These are phyloP conservation scores for Rhynchosporium secalis DNA, from an alignment of 2,329 filamentous ascomycete species.

Conservation along the genomic window DNA sequence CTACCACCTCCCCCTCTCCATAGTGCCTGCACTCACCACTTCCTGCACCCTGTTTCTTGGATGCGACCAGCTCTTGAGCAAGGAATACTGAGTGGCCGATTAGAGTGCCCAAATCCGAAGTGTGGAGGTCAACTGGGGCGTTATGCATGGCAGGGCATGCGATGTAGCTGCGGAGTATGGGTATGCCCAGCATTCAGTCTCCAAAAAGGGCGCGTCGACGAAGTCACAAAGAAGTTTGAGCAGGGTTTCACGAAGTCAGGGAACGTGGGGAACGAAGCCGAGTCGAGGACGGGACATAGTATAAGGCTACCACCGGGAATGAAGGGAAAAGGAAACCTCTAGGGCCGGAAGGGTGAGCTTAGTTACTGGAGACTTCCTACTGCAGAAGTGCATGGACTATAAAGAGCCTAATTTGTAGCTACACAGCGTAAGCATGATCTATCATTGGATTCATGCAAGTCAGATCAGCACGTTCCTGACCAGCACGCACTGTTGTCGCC, in stretches of 20 bases:
- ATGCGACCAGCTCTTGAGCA: constrained; percentile 84
- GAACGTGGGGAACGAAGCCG: constrained; percentile 11
- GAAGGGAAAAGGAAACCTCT: constrained; percentile 39
- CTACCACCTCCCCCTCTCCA: constrained; percentile 31
- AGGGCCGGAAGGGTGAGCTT: constrained; percentile 10
- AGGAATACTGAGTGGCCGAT: constrained; percentile 77
- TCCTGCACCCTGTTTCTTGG: constrained; percentile 91
- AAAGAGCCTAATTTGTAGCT: constrained; percentile 7
- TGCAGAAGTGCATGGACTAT: constrained; percentile 12
- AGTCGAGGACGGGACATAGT: constrained; percentile 35
- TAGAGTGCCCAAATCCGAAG: constrained; percentile 76
- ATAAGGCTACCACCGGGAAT: constrained; percentile 58
- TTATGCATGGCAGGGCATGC: constrained; percentile 95
- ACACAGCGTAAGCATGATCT: neutral
- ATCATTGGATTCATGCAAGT: constrained; percentile 17
- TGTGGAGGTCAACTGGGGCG: constrained; percentile 85
- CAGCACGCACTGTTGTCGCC: constrained; percentile 18
- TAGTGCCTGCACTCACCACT: constrained; percentile 75
- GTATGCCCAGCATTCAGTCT: constrained; percentile 87
- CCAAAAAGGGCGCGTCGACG: constrained; percentile 79
- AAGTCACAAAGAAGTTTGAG: constrained; percentile 42
- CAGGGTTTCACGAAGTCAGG: constrained; percentile 12
- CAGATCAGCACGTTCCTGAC: constrained; percentile 14
- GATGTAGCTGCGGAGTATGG: constrained; percentile 89
- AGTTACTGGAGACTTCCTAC: neutral